A percentile compares a stretch with the other conserved stretches of the same genome.
Conservation (phyloP, 768 basidiomycete species). For the Boletus insuetus region DNA sequence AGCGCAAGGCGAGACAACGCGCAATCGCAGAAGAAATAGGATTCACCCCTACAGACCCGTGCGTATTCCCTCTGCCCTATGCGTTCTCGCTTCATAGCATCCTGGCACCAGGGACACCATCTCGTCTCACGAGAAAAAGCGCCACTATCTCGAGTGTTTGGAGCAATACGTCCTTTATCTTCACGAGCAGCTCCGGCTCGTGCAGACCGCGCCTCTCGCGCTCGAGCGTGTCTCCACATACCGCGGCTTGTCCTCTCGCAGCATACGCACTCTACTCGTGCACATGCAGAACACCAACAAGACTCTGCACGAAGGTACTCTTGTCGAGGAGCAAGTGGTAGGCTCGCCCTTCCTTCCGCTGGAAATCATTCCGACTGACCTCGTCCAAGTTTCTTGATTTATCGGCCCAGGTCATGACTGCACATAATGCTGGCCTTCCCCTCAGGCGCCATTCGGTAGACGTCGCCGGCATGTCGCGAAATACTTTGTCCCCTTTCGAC, state of each 20-base stretch:
- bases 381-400: constrained; percentile 28
- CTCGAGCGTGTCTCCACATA: constrained; percentile 52
- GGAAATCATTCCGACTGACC: neutral
- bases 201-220: constrained; percentile 44
- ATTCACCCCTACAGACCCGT: constrained; percentile 63
- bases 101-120: constrained; percentile 53
- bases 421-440: constrained; percentile 24
- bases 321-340: constrained; percentile 58
- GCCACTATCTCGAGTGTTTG: constrained; percentile 69
- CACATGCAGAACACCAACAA: constrained; percentile 62
- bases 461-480: constrained; percentile 13
- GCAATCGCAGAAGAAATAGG: constrained; percentile 54
- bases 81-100: neutral
- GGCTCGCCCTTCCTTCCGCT: neutral
- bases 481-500: constrained; percentile 19
- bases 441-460: constrained; percentile 34
- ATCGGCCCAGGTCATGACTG: constrained; percentile 27
- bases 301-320: constrained; percentile 47
- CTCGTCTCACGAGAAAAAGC: constrained; percentile 75
- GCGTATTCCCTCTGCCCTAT: constrained; percentile 19
- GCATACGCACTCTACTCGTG: constrained; percentile 67
- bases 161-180: constrained; percentile 69
- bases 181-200: constrained; percentile 55
- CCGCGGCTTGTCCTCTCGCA: constrained; percentile 57
- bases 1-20: constrained; percentile 57